phyloP scores from a whole-genome alignment of 371 early-diverging fungal genomes.

The Rhizopus delemar region DNA sequence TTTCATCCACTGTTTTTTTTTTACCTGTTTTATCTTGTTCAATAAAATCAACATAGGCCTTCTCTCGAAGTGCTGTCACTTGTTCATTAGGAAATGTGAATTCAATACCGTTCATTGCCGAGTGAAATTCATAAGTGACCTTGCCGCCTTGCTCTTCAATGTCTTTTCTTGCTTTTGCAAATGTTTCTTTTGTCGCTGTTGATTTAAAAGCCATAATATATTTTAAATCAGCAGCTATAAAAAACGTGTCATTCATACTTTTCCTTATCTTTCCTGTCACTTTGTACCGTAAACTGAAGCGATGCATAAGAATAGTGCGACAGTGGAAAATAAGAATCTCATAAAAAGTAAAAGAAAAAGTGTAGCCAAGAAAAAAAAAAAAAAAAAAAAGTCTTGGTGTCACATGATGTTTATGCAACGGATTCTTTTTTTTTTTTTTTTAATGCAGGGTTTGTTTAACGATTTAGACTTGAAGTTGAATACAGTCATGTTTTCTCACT shows the following conservation, averaged over 20 bases:
- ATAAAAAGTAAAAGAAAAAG: background rate
- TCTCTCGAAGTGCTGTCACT: constrained; percentile 12
- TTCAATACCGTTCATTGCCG: constrained; percentile 23
- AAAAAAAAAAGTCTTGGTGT: background rate
- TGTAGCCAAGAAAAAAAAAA: background rate
- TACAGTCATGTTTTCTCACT: too few species aligned
- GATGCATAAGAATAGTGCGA: constrained; percentile 9
- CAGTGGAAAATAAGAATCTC: background rate
- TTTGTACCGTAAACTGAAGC: constrained; percentile 8
- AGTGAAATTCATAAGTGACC: constrained; percentile 23
- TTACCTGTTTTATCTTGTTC: constrained; percentile 33
- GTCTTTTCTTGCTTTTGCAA: constrained; percentile 21
- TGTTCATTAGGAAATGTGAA: constrained; percentile 21
- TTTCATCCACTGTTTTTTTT: background rate
- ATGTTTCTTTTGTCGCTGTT: constrained; percentile 20
- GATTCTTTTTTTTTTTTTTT: background rate
- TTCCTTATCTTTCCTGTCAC: too few species aligned
- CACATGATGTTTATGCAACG: constrained; percentile 1
- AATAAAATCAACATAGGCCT: constrained; percentile 31
- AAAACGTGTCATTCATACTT: background rate
- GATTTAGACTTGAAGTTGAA: background rate
- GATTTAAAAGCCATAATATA: constrained; percentile 29
- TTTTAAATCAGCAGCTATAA: constrained; percentile 12
- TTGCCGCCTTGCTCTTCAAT: constrained; percentile 25
- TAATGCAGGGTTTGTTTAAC: background rate